phyloP scores from a whole-genome alignment of 1,284 basidiomycete species.

The Ustilago esculenta region DNA sequence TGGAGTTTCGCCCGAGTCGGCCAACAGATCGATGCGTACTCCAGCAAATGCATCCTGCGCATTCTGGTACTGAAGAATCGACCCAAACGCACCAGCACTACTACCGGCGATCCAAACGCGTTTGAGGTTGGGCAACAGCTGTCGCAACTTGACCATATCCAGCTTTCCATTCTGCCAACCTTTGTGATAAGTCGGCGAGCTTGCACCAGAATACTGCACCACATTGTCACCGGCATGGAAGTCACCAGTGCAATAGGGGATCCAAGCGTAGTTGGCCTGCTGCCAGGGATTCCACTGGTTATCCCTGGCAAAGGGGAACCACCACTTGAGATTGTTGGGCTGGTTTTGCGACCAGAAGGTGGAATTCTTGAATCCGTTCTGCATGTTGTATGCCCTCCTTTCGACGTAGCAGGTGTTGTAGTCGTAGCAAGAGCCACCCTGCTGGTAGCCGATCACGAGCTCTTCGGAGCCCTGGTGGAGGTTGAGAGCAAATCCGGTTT shows the following conservation, averaged over 20 bases:
- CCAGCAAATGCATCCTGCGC: conserved; percentile 19
- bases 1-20: conserved; percentile 27
- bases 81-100: conserved; percentile 27
- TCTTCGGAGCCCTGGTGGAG: conserved; percentile 19
- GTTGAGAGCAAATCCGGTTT: conserved; percentile 30
- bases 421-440: conserved; percentile 37
- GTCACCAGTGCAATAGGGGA: conserved; percentile 41
- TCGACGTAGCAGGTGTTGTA: conserved; percentile 24
- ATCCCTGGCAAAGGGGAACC: conserved; percentile 27
- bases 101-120: conserved; percentile 17
- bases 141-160: conserved; percentile 15
- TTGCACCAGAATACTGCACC: conserved; percentile 14
- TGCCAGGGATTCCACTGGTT: conserved; percentile 28
- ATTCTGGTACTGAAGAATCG: conserved; percentile 31
- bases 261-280: conserved; percentile 19
- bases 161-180: conserved; percentile 19
- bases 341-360: conserved; percentile 17
- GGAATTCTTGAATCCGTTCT: conserved; percentile 6
- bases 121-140: conserved; percentile 8
- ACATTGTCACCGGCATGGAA: conserved; percentile 26
- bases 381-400: conserved; percentile 25
- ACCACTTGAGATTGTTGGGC: conserved; percentile 7
- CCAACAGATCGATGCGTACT: conserved; percentile 17
- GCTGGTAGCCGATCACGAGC: conserved; percentile 19
- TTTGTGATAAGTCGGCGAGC: conserved; percentile 7